Evolutionary conservation across 2,329 filamentous ascomycete species (phyloP), one percentile per base, ranked within the genome.

Genomic region (Coleophoma eucalyptorum): DNA sequence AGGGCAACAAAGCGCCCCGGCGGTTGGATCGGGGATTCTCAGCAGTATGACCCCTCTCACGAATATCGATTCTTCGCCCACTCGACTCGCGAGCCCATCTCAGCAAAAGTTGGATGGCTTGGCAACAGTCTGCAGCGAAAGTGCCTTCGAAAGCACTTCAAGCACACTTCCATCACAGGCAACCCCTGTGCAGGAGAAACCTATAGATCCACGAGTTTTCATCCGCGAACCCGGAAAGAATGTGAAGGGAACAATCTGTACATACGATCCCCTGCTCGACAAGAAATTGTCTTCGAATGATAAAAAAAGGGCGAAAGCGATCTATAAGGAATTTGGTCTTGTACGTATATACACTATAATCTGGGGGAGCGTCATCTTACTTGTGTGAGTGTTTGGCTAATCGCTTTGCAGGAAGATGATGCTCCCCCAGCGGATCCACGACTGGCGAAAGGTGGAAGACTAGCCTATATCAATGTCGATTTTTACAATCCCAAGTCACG

Each of bases 351-450:
- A 21, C 20, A 50, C 48, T 49, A 62, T 46, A 58, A 62, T 64
- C 61, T 58, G 55, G 75, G 79, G 80, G 81, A 72, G 76, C 75
- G 81, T 84, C 81, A 82, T 83, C 78, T 77, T 70, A 66, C 70
- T 69, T 58, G 56, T 64, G 67, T 69, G 68, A 73, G 71, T 70
- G 64, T 63, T 59, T 79, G 78, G 79, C 81, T 84, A 85, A 84
- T 79, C 59, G 67, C 67, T 73, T 75, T 76, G 73, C 79, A 88
- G 83, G 83, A 88, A 80, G 86, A 92, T 83, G 86, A 90, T 74
- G 80, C 81, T 75, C 82, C 83, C 70, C 83, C 88, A 65, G 74
- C 82, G 59, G 94, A 99, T 70, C 94, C 94, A 57, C 89, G 94
- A 63, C 77, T 96, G 54, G 82, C 81, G 75, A 86, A 72, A 71